Conservation (phyloP, 31 red algal species). For the Porphyra umbilicalis region DNA sequence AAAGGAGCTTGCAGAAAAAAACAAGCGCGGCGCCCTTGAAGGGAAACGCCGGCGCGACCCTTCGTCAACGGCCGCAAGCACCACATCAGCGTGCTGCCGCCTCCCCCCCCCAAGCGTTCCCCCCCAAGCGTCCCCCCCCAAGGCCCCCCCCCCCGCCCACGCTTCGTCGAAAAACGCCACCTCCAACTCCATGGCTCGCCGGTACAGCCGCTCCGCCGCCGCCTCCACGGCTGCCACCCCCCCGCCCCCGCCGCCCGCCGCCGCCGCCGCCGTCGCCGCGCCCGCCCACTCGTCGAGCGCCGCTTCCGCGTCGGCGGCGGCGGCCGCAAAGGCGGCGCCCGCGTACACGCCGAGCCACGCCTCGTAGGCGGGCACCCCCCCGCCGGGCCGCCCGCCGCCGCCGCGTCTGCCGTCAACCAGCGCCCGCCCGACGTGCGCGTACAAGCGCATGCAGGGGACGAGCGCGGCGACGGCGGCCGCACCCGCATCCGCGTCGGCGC, state of each 20-base stretch:
- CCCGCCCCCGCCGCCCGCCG: no score
- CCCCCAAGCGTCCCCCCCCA: no score
- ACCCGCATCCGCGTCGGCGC: not conserved
- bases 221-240: not conserved
- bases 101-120: no score
- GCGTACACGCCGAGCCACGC: not conserved
- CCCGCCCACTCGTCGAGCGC: not conserved
- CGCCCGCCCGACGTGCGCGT: not conserved
- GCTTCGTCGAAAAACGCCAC: not conserved
- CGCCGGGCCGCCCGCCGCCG: not conserved
- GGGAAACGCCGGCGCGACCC: no score
- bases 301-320: not conserved
- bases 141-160: not conserved
- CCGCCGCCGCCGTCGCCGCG: no score
- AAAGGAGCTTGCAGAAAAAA: no score
- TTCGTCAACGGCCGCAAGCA: no score
- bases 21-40: no score
- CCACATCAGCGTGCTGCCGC: no score
- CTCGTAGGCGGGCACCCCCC: not conserved
- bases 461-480: not conserved
- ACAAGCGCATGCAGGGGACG: not conserved
- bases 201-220: not conserved
- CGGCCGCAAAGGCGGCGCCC: not conserved
- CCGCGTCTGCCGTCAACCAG: not conserved
- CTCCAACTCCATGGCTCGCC: not conserved